Percentiles rank a stretch among this genome's conserved stretches.
Conservation (phyloP, 2,329 filamentous ascomycete genomes). For the Pyrenophora graminea region DNA sequence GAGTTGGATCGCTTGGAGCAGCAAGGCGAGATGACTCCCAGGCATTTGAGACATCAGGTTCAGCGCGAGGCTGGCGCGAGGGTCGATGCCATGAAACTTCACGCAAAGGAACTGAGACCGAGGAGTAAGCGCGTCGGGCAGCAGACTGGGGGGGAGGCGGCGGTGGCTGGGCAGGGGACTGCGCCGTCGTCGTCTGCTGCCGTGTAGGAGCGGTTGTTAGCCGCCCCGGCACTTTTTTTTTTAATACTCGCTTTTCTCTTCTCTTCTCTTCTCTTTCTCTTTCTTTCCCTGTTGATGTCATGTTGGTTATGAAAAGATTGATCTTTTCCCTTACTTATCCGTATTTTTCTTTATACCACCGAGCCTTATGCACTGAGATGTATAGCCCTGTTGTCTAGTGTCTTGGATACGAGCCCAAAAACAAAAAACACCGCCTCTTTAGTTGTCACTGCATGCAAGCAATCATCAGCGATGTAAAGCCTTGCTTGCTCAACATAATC, state of each 20-base stretch:
- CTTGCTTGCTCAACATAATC: no score
- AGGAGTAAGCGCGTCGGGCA: conserved; percentile 27
- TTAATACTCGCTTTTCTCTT: neutral
- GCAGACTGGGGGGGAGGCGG: conserved; percentile 12
- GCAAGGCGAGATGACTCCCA: conserved; percentile 24
- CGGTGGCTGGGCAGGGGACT: no score
- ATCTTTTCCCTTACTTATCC: no score
- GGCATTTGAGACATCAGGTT: conserved; percentile 37
- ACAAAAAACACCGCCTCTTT: no score
- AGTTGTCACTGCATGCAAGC: no score
- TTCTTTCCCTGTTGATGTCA: neutral
- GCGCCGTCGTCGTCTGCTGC: neutral
- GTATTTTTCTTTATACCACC: neutral
- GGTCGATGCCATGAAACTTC: conserved; percentile 29
- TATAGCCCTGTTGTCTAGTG: no score
- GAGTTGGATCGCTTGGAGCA: conserved; percentile 53
- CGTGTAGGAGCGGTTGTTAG: no score
- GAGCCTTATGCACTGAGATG: no score
- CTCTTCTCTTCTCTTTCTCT: neutral
- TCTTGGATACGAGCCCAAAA: no score
- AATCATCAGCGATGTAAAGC: no score
- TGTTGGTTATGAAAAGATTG: neutral
- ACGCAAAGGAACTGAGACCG: conserved; percentile 32
- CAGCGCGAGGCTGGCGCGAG: conserved; percentile 30
- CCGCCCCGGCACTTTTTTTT: neutral